phyloP scores from a whole-genome alignment of 495 filamentous ascomycete species.

The Choiromyces venosus region DNA sequence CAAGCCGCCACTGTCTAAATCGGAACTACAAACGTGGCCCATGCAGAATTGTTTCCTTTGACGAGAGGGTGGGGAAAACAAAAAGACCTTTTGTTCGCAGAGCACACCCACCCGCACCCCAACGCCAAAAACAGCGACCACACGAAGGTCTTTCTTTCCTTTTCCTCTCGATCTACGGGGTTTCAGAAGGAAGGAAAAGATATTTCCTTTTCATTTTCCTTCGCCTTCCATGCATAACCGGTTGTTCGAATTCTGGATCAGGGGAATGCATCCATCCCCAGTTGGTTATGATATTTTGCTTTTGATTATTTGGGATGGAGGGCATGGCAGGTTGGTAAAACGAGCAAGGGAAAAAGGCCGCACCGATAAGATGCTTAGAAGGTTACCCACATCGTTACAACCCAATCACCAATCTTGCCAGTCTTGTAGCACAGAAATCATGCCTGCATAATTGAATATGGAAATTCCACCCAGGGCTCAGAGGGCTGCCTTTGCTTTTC shows the following conservation, averaged over 20 bases:
- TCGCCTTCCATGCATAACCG: constrained; percentile 3
- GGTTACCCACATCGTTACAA: neutral
- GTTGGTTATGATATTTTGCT: neutral
- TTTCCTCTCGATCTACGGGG: neutral
- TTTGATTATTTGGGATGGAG: neutral
- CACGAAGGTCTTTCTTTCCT: neutral
- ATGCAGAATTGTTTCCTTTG: constrained; percentile 29
- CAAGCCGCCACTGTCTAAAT: constrained; percentile 23
- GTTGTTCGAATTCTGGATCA: neutral
- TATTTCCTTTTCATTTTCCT: neutral
- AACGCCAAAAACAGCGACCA: neutral
- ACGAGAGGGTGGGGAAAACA: constrained; percentile 14
- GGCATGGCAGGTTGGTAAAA: neutral
- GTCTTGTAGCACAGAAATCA: neutral
- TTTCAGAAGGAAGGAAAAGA: neutral
- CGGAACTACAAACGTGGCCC: constrained; percentile 28
- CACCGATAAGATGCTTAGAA: constrained; percentile 4
- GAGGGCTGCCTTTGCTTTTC: neutral
- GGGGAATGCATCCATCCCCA: neutral
- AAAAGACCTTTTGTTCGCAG: neutral
- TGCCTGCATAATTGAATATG: neutral
- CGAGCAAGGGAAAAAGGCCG: neutral
- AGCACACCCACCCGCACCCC: neutral
- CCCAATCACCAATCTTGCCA: neutral
- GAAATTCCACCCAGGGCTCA: neutral